Percentiles rank a stretch among this genome's conserved stretches.
Evolutionary conservation across 805 yeast species (phyloP).

Genomic region (Cyberlindnera americana): DNA sequence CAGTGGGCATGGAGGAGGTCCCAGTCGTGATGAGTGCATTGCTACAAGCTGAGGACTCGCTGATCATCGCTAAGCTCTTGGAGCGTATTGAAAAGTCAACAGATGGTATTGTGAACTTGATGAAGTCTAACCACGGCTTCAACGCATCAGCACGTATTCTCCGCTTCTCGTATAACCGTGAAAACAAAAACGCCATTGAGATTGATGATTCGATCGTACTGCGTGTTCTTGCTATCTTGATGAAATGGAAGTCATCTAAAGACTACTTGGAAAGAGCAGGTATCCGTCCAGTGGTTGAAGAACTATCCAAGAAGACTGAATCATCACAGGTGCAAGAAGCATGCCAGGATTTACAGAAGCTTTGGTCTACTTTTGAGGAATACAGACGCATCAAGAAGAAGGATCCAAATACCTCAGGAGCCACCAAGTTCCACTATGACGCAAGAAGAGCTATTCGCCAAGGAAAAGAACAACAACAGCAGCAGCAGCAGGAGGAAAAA

Average conservation of each 20-base stretch:
- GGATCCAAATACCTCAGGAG: conserved; percentile 3
- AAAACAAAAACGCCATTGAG: conserved; percentile 10
- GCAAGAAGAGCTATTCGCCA: conserved; percentile 19
- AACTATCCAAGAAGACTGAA: conserved; percentile 31
- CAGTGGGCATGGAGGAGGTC: conserved; percentile 53
- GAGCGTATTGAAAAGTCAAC: conserved; percentile 61
- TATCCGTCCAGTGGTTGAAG: conserved; percentile 60
- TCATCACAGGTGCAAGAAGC: conserved; percentile 31
- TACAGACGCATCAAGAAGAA: conserved; percentile 44
- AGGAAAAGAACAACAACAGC: conserved; percentile 1
- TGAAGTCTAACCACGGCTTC: conserved; percentile 84
- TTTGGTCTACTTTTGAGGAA: conserved; percentile 73
- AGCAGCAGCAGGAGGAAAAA: background rate
- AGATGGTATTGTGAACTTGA: conserved; percentile 47
- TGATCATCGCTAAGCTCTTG: conserved; percentile 62
- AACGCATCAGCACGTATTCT: conserved; percentile 66
- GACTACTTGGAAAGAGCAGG: conserved; percentile 73
- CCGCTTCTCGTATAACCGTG: conserved; percentile 28
- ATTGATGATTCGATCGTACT: conserved; percentile 39
- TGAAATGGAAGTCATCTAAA: conserved; percentile 62
- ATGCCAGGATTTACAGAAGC: conserved; percentile 47
- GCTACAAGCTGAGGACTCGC: conserved; percentile 67
- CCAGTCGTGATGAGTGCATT: conserved; percentile 77
- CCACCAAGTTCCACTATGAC: conserved; percentile 4
- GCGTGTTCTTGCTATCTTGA: conserved; percentile 54